Evolutionary conservation across 306 rosid species (phyloP), one percentile per base, ranked within the genome.

Genomic region (Trichosanthes cucumerina): DNA sequence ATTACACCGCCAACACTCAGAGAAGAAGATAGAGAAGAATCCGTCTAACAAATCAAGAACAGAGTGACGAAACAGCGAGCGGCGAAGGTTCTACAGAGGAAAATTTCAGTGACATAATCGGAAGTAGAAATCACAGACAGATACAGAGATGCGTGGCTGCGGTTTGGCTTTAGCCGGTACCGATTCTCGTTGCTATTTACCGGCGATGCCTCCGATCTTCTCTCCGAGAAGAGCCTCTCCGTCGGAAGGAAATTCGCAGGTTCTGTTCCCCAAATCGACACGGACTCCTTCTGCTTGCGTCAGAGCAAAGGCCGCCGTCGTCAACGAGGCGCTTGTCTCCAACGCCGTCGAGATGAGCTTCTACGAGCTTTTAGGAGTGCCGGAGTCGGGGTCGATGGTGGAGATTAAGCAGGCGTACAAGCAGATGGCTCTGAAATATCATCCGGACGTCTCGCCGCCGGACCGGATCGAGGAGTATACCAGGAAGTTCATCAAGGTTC

Each of bases 401-500:
- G 95, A 95, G 64, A 95, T 95, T 76, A 95, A 95, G 85, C 88
- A 80, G 50, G 98, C 96, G 6, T 95, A 95, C 79, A 95, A 95
- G 85, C 96, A 91, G 73, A 83, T 92, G 9, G 98, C 91, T 14
- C 82, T 86, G 41, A 90, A 92, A 82, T 92, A 95, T 80, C 98
- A 95, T 68, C 97, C 97, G 12, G 98, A 95, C 28, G 97, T 95
- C 19, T 95, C 98, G 9, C 97, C 98, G 0, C 89, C 96, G 76
- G 98, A 39, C 82, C 93, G 86, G 89, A 88, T 95, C 36, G 91
- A 90, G 47, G 98, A 92, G 85, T 83, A 92, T 59, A 95, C 98
- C 0, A 84, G 80, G 78, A 79, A 88, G 88, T 95, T 95, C 49
- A 87, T 95, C 79, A 88, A 69, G 83, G 91, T 95, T 9, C 95